Evolutionary conservation across 441 rosid species (phyloP), one percentile per base, ranked within the genome.

Genomic region (Eutrema salsugineum): DNA sequence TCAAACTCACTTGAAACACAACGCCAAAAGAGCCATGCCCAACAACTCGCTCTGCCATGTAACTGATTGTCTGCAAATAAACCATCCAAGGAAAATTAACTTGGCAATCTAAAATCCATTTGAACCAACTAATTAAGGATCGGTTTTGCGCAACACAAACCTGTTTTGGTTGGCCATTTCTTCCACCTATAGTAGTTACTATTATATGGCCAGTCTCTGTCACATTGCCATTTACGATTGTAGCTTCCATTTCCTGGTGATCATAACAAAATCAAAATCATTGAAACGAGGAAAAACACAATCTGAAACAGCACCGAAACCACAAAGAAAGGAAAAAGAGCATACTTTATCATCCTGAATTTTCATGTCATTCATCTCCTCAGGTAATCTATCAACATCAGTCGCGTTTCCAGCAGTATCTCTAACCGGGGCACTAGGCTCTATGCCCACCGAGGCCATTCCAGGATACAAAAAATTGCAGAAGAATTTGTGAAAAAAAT

Each of bases 21-120:
- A 95, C 94, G 11, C 99, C 99, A 35, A 95, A 95, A 51, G 99
- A 93, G 65, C 99, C 99, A 5, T 93, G 92, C 24, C 99, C 99
- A 71, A 94, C 97, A 48, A 84, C 91, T 44, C 93, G 91, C 81
- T 94, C 99, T 17, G 99, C 99, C 97, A 94, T 94, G 83, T 92
- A 94, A 82, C 97, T 94, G 61, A 94, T 94, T 2, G 98, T 90
- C 99, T 94, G 84, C 19, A 77, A 78, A 63, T 32, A 15, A 17
- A 30, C 53, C 53, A 73, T 43, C 17, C 66, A 46, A 48, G 39
- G 33, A 63, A 63, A 33, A 71, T 3, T 33, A 6, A 72, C 56
- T 36, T 39, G 55, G 12, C 46, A 42, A 39, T 17, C 2, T 28
- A 33, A 28, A 36, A 22, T 44, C 35, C 5, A 1, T 27, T 20